Evolutionary conservation across 2,329 filamentous ascomycete species (phyloP), one percentile per base, ranked within the genome.

Genomic region (Paraconiothyrium sp.): DNA sequence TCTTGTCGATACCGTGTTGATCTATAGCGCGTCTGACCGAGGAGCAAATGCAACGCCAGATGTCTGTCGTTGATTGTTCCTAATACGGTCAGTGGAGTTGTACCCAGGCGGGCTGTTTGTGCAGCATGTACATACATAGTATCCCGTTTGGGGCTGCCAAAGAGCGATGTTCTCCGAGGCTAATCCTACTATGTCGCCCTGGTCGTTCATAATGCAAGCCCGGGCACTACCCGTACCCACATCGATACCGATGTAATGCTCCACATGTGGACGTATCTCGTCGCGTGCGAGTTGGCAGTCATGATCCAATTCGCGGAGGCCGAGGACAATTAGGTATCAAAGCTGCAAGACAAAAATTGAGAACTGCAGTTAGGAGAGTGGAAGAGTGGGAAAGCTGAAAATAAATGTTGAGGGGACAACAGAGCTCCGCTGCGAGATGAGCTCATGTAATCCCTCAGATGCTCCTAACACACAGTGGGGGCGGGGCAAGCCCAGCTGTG

Each of bases 31-130:
- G 87, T 72, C 93, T 90, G 41, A 97, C 93, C 46, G 93, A 95
- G 63, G 88, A 86, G 82, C 94, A 97, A 77, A 99, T 97, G 80
- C 93, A 94, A 66, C 89, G 86, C 95, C 95, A 99, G 75, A 99
- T 99, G 79, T 99, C 92, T 54, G 89, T 92, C 0, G 95, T 98
- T 16, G 94, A 98, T 94, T 99, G 95, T 84, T 99, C 95, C 93
- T 91, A 39, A 1, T 35, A 13, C 41, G 27, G 37, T 73, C 51
- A 72, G 67, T 56, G 43, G 14, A 20, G 7, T 39, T 35, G 14
- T 27, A 48, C 44, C 34, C 37, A 37, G 13, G 20, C 41, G 14
- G 14, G 20, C 44, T 20, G 8, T 10, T 24, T 24, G 22, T 20
- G 34, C 14, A 14, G 22, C 55, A 48, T 35, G n/a, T 5, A 60